phyloP scores from a whole-genome alignment of 768 basidiomycete species.

The Mycena leptocephala region DNA sequence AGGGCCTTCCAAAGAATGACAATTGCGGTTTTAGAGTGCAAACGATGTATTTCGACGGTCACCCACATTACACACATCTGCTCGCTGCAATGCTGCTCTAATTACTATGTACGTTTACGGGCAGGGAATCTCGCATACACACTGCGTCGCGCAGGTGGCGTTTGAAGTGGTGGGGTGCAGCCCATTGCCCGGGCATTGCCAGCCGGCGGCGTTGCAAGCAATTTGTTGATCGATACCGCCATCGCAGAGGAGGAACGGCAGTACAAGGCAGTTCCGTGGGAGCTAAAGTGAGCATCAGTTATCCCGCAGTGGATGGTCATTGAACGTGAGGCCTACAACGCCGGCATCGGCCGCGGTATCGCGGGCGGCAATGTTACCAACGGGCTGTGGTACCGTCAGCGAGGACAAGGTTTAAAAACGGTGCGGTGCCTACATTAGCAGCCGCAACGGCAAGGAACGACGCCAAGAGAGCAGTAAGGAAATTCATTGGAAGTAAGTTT shows the following conservation, averaged over 20 bases:
- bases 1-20: too few relatives aligned
- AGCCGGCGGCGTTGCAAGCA: neutral
- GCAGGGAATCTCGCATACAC: slow-evolving; percentile 27
- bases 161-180: slow-evolving; percentile 3
- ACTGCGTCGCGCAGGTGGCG: slow-evolving; percentile 1
- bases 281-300: neutral
- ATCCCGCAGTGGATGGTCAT: neutral
- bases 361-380: neutral
- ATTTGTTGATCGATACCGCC: slow-evolving; percentile 24
- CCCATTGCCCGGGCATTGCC: slow-evolving; percentile 1
- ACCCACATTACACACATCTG: neutral
- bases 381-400: slow-evolving; percentile 7
- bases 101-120: neutral
- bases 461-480: slow-evolving; percentile 6
- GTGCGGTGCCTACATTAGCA: slow-evolving; percentile 10
- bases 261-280: neutral
- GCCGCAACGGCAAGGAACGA: slow-evolving; percentile 19
- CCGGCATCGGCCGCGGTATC: neutral
- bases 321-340: neutral
- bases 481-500: slow-evolving; percentile 6
- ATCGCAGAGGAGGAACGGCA: slow-evolving; percentile 9
- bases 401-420: neutral
- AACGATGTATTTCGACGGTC: too few relatives aligned
- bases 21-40: too few relatives aligned
- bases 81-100: neutral